A percentile compares a stretch with the other conserved stretches of the same genome.
phyloP scores from a whole-genome alignment of 176 grass and related monocot genomes.

The Microstegium vimineum region DNA sequence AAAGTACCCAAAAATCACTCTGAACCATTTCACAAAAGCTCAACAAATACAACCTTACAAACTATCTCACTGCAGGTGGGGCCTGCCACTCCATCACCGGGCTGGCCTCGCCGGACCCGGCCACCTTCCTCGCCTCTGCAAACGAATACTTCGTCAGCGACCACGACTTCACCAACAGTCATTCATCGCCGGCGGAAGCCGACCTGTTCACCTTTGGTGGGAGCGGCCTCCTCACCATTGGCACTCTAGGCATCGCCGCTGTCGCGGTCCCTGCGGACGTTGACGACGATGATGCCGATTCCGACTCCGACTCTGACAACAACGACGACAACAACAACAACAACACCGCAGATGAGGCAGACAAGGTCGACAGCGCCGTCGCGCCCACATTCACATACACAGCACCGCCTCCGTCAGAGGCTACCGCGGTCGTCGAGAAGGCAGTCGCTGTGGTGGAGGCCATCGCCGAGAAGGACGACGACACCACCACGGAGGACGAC shows the following conservation, averaged over 20 bases:
- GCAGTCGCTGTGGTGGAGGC: slow-evolving; percentile 42
- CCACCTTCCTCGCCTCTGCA: neutral
- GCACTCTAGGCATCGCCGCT: slow-evolving; percentile 49
- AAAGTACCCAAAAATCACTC: neutral
- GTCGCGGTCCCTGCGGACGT: slow-evolving; percentile 12
- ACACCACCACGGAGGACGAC: slow-evolving; percentile 75
- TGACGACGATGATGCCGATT: neutral
- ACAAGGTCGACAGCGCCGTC: neutral
- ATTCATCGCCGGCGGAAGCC: neutral
- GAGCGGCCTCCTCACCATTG: slow-evolving; percentile 58
- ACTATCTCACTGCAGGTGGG: slow-evolving; percentile 42
- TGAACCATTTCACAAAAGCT: neutral
- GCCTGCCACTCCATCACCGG: slow-evolving; percentile 51
- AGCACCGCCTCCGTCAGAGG: neutral
- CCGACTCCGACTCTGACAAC: neutral
- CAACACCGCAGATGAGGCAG: neutral
- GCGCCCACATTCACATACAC: slow-evolving; percentile 46
- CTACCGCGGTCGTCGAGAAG: slow-evolving; percentile 14
- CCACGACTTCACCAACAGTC: slow-evolving; percentile 1
- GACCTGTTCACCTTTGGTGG: slow-evolving; percentile 40
- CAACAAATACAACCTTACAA: neutral
- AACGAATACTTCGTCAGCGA: slow-evolving; percentile 30
- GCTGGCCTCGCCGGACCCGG: slow-evolving; percentile 40
- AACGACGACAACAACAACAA: too few species aligned
- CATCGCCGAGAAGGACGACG: slow-evolving; percentile 73